A percentile compares a stretch with the other conserved stretches of the same genome.
These are phyloP conservation scores for Mortierella sp. DNA, from an alignment of 371 early-diverging fungal species.

Conservation along the genomic window DNA sequence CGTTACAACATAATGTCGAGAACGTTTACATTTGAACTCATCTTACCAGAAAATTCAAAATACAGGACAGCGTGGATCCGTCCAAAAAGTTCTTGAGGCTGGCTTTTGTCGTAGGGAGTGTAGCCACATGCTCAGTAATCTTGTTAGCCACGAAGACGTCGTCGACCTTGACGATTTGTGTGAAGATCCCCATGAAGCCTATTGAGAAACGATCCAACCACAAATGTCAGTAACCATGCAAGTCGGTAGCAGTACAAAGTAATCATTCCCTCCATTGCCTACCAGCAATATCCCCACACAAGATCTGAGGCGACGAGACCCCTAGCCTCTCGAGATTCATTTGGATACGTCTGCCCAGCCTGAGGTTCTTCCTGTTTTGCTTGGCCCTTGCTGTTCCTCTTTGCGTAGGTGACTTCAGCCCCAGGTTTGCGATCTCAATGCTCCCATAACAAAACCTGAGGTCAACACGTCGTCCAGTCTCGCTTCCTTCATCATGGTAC, in stretches of 20 bases:
- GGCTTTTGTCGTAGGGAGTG: background rate
- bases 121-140: background rate
- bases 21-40: too few species aligned
- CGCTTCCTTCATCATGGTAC: background rate
- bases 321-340: background rate
- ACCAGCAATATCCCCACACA: conserved; percentile 3
- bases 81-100: background rate
- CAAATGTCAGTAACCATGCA: background rate
- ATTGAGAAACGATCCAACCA: background rate
- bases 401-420: background rate
- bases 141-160: conserved; percentile 3
- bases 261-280: background rate
- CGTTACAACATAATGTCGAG: background rate
- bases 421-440: conserved; percentile 4
- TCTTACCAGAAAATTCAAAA: conserved; percentile 5
- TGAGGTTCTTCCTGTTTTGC: background rate
- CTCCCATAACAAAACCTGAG: background rate
- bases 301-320: background rate
- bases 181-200: conserved; percentile 6
- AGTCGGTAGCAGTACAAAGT: too few species aligned
- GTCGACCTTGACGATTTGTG: background rate
- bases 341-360: conserved; percentile 1
- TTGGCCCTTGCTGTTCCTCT: background rate
- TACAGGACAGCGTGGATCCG: background rate
- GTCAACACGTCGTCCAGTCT: conserved; percentile 1